These are phyloP conservation scores for Psophocarpus tetragonolobus DNA, from an alignment of 306 rosid genomes.

Conservation along the genomic window DNA sequence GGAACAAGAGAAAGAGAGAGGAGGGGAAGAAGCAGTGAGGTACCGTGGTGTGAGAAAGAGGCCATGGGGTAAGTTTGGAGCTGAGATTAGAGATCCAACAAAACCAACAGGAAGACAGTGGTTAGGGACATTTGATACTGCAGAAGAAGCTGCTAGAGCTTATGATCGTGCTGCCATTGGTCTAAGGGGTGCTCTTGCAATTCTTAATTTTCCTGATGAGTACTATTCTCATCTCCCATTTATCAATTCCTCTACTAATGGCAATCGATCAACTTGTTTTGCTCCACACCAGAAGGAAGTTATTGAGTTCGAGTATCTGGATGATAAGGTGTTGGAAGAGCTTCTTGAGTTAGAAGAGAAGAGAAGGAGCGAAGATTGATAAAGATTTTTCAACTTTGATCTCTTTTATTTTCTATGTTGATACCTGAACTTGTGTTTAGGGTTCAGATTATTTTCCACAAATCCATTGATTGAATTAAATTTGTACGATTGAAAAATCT, in stretches of 20 bases:
- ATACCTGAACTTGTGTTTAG: background rate
- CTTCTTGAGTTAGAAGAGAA: constrained; percentile 33
- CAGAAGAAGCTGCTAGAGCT: constrained; percentile 75
- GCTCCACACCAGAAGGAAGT: constrained; percentile 6
- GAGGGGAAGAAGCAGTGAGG: constrained; percentile 41
- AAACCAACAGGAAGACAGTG: constrained; percentile 60
- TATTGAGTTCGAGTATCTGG: constrained; percentile 44
- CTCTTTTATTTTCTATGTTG: background rate
- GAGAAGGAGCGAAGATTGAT: background rate
- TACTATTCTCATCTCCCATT: constrained; percentile 38
- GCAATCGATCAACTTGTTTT: constrained; percentile 32
- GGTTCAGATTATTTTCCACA: background rate
- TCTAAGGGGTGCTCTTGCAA: constrained; percentile 56
- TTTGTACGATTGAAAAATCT: background rate
- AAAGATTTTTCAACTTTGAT: too few species aligned
- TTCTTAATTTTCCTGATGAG: constrained; percentile 42
- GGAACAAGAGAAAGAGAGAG: constrained; percentile 43
- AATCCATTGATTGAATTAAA: background rate
- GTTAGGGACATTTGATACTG: constrained; percentile 77
- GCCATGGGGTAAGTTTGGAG: constrained; percentile 81
- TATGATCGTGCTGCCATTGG: constrained; percentile 73
- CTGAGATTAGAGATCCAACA: constrained; percentile 68
- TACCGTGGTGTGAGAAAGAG: constrained; percentile 65
- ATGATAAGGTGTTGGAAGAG: constrained; percentile 46
- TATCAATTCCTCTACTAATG: background rate